Conservation (phyloP, 495 filamentous ascomycete species). For the Parathielavia hyrcaniae region DNA sequence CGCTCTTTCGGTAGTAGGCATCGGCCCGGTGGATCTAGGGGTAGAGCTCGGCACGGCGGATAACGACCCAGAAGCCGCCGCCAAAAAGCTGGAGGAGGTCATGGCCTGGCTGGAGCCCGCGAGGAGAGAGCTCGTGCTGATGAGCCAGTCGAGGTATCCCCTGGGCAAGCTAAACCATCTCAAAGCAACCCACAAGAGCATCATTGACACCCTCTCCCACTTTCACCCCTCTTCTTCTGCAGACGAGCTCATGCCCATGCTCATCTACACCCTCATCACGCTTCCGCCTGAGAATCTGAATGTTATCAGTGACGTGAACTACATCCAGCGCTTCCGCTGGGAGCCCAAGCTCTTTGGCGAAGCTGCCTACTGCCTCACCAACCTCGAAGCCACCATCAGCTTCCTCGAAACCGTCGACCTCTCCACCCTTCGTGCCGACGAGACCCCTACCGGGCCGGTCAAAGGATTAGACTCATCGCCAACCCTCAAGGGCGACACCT, state of each 20-base stretch:
- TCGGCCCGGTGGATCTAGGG: constrained; percentile 79
- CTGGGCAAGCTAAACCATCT: constrained; percentile 87
- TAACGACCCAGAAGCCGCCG: constrained; percentile 44
- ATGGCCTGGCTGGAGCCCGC: constrained; percentile 64
- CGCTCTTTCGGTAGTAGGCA: constrained; percentile 81
- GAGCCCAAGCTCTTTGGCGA: constrained; percentile 84
- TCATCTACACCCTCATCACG: constrained; percentile 92
- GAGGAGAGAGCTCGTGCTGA: constrained; percentile 65
- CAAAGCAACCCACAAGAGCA: constrained; percentile 82
- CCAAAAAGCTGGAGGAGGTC: constrained; percentile 65
- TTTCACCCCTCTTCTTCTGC: constrained; percentile 87
- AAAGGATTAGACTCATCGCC: constrained; percentile 49
- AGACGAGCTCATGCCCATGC: constrained; percentile 90
- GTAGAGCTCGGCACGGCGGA: constrained; percentile 58
- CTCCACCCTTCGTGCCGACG: constrained; percentile 81
- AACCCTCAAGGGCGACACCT: constrained; percentile 46
- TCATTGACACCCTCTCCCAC: constrained; percentile 76
- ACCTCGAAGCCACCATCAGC: constrained; percentile 87
- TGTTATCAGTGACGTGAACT: constrained; percentile 86
- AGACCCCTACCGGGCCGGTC: constrained; percentile 54
- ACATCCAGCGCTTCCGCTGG: constrained; percentile 89
- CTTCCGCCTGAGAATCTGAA: constrained; percentile 80
- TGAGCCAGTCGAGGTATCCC: constrained; percentile 83
- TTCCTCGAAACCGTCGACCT: constrained; percentile 98
- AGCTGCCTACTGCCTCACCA: constrained; percentile 91